phyloP scores from a whole-genome alignment of 441 rosid genomes.

The Brassica hybrid region DNA sequence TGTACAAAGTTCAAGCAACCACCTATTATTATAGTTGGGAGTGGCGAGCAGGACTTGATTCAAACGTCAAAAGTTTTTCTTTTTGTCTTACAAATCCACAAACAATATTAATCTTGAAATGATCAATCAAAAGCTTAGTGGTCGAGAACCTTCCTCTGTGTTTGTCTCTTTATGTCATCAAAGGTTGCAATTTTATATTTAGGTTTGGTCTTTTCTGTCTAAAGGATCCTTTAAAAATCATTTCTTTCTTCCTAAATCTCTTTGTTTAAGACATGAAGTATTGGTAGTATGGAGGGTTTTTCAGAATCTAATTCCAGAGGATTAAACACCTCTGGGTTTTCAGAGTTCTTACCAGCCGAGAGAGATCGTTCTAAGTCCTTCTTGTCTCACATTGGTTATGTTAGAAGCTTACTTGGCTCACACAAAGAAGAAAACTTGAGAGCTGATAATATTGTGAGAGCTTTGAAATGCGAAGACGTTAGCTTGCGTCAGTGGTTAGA shows the following conservation, averaged over 20 bases:
- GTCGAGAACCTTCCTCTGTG: constrained; percentile 29
- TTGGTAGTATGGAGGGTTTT: constrained; percentile 64
- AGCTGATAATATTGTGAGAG: constrained; percentile 43
- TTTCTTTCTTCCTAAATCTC: constrained; percentile 10
- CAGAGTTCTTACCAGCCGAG: constrained; percentile 45
- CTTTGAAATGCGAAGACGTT: constrained; percentile 72
- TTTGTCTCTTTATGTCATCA: constrained; percentile 37
- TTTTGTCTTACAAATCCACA: no score
- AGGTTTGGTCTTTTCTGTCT: constrained; percentile 37
- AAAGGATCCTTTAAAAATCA: constrained; percentile 19
- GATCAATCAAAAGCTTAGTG: no score
- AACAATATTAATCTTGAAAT: no score
- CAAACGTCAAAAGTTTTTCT: no score
- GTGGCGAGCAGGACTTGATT: no score
- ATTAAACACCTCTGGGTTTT: constrained; percentile 54
- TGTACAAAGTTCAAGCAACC: not conserved
- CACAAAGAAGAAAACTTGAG: constrained; percentile 46
- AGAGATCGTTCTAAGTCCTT: constrained; percentile 47
- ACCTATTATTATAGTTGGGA: no score
- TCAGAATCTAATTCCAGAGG: constrained; percentile 77
- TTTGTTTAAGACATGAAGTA: not conserved
- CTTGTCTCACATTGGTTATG: constrained; percentile 57
- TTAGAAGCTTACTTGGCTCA: constrained; percentile 54
- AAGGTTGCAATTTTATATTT: constrained; percentile 24
- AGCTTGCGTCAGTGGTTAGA: constrained; percentile 96